These are phyloP conservation scores for Kregervanrija fluxuum DNA, from an alignment of 805 yeast genomes.

Conservation along the genomic window DNA sequence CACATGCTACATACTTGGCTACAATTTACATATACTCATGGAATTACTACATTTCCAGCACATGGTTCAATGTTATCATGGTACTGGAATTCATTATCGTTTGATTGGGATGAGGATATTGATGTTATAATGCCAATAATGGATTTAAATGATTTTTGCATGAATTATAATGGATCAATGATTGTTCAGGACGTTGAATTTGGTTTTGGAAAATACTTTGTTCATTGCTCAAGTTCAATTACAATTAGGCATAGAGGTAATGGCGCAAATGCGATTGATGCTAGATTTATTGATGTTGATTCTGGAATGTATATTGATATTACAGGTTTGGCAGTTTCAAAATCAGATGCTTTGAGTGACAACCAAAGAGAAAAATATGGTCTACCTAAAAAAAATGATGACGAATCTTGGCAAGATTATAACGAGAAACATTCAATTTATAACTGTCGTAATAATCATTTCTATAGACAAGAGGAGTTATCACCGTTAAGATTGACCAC, in stretches of 20 bases:
- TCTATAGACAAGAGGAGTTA: slow-evolving; percentile 37
- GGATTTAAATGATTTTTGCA: slow-evolving; percentile 38
- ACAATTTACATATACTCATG: slow-evolving; percentile 31
- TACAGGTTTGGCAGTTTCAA: slow-evolving; percentile 50
- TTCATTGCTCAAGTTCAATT: slow-evolving; percentile 38
- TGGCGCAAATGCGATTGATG: slow-evolving; percentile 60
- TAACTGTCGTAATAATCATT: slow-evolving; percentile 59
- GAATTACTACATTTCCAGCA: slow-evolving; percentile 31
- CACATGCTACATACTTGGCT: slow-evolving; percentile 38
- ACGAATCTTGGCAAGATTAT: neutral
- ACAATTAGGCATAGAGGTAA: slow-evolving; percentile 41
- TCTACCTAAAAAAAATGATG: neutral
- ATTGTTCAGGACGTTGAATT: slow-evolving; percentile 30
- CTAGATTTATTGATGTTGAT: slow-evolving; percentile 62
- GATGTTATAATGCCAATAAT: slow-evolving; percentile 44
- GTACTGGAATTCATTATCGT: slow-evolving; percentile 45
- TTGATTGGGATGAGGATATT: slow-evolving; percentile 51
- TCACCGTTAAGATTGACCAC: slow-evolving; percentile 44
- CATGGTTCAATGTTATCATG: slow-evolving; percentile 31
- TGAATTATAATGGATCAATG: slow-evolving; percentile 35
- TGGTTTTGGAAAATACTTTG: slow-evolving; percentile 26
- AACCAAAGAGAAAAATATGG: neutral
- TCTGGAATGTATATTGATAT: slow-evolving; percentile 67
- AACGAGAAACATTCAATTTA: slow-evolving; percentile 19
- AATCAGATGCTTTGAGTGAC: neutral